Conservation (phyloP, 345 rosid genomes). For the Populus tremula region DNA sequence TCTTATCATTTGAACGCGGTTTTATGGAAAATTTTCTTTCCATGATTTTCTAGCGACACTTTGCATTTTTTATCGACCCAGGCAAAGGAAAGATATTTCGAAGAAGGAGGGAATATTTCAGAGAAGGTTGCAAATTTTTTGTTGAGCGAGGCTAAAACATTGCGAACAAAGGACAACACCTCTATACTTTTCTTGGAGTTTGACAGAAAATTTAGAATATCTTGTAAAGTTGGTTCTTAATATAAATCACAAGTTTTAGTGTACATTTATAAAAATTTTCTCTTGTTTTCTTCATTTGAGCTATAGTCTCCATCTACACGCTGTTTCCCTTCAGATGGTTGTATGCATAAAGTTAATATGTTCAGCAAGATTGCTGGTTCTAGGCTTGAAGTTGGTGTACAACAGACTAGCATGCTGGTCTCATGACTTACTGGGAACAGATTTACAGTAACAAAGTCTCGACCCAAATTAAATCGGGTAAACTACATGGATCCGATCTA, state of each 20-base stretch:
- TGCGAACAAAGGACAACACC: constrained; percentile 93
- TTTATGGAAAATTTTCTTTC: neutral
- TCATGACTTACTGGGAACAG: neutral
- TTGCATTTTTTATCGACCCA: constrained; percentile 18
- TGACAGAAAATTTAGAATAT: constrained; percentile 34
- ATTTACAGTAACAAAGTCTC: neutral
- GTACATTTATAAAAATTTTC: neutral
- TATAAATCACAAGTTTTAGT: constrained; percentile 5
- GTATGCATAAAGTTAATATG: neutral
- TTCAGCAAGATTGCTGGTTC: neutral
- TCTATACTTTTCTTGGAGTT: constrained; percentile 83
- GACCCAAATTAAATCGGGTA: neutral
- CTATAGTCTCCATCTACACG: neutral
- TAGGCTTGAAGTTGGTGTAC: neutral
- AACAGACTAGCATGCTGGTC: neutral
- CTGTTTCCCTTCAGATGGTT: neutral
- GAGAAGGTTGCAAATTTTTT: constrained; percentile 74
- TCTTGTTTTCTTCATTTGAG: neutral
- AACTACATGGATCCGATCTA: neutral
- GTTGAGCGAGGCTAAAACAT: constrained; percentile 75
- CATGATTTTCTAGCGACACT: no score
- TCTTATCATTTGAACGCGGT: no score
- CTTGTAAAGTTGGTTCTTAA: constrained; percentile 48
- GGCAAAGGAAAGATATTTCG: constrained; percentile 51
- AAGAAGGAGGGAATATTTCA: constrained; percentile 45